These are phyloP conservation scores for Gossypium davidsonii DNA, from an alignment of 441 rosid genomes.

Conservation along the genomic window DNA sequence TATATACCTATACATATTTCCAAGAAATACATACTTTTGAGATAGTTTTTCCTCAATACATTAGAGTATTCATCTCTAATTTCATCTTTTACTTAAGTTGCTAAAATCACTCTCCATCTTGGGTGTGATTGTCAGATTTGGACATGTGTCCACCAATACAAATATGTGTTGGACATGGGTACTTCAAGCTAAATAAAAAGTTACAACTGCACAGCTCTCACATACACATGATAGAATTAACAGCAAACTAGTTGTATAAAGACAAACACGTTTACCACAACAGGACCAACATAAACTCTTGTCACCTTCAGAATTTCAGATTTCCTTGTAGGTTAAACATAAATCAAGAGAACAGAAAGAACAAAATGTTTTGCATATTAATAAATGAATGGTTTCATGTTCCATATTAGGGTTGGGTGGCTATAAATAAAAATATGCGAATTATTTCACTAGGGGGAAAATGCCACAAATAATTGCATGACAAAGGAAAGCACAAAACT, in stretches of 20 bases:
- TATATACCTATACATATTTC: too few species aligned
- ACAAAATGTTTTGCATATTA: not conserved
- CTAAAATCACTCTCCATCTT: not conserved
- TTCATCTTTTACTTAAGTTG: not conserved
- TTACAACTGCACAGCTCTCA: not conserved
- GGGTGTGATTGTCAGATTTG: not conserved
- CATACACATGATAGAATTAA: not conserved
- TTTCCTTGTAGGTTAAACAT: not conserved
- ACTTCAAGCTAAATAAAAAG: not conserved
- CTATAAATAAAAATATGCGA: too few species aligned
- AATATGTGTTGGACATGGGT: not conserved
- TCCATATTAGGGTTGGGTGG: not conserved
- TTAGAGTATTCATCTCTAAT: too few species aligned
- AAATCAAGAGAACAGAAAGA: not conserved
- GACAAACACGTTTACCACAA: not conserved
- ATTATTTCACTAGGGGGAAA: too few species aligned
- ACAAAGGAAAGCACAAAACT: constrained; percentile 15
- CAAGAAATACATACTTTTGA: too few species aligned
- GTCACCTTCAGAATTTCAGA: not conserved
- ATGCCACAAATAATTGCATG: not conserved
- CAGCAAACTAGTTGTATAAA: not conserved
- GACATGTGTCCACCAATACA: too few species aligned
- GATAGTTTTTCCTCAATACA: too few species aligned
- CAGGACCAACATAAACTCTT: not conserved
- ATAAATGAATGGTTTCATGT: not conserved